Percentiles rank a stretch among this genome's conserved stretches.
Evolutionary conservation across 1,139 yeast genomes (phyloP).

Genomic region (Spathaspora jeffriesii): DNA sequence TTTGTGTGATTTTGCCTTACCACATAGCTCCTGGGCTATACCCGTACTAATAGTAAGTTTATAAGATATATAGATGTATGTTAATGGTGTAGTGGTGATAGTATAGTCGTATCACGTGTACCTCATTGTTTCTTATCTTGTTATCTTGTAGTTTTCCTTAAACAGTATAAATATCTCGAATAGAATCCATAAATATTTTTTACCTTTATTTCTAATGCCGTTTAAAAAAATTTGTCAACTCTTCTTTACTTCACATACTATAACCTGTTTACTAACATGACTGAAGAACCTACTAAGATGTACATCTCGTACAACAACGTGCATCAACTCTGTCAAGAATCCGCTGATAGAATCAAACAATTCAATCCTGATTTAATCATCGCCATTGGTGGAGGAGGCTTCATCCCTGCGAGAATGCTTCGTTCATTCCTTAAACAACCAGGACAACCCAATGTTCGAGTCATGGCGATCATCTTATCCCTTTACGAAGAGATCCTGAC

Average conservation of each 20-base stretch:
- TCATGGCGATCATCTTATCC: constrained; percentile 92
- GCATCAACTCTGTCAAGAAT: constrained; percentile 89
- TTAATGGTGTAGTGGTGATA: no score
- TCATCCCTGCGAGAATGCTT: constrained; percentile 94
- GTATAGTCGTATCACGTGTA: no score
- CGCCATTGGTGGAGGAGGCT: constrained; percentile 95
- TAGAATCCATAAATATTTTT: no score
- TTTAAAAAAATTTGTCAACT: neutral
- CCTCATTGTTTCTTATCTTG: no score
- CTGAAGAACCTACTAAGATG: constrained; percentile 51
- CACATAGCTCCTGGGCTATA: neutral
- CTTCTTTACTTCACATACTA: neutral
- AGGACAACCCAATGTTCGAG: constrained; percentile 86
- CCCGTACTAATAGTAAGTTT: neutral
- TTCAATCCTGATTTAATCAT: constrained; percentile 85
- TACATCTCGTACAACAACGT: constrained; percentile 91
- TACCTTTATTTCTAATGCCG: no score
- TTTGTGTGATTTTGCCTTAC: neutral
- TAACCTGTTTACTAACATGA: constrained; percentile 19
- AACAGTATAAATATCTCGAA: no score
- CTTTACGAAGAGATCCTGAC: constrained; percentile 81
- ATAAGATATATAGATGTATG: no score
- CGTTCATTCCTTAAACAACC: constrained; percentile 87
- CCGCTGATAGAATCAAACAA: constrained; percentile 69
- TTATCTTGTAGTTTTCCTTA: no score